Evolutionary conservation across 73 alveolate genomes (phyloP), one percentile per base, ranked within the genome.

Genomic region (Symbiodinium pilosum): DNA sequence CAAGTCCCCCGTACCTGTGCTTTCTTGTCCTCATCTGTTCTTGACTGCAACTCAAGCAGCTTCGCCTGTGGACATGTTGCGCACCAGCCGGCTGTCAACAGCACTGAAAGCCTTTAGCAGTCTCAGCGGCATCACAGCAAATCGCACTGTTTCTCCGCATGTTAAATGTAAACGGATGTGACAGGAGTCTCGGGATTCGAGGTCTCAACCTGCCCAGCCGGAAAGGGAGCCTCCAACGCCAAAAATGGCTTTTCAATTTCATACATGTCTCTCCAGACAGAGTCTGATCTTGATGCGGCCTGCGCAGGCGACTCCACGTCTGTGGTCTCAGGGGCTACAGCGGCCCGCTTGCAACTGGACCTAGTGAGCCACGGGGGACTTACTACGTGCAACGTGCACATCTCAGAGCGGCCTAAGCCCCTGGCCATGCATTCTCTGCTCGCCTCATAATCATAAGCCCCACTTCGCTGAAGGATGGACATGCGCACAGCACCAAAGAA

Each of bases 111-210:
- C n/a, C n/a, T n/a, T 12, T 30, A 54, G 71, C 71, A 54, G 71
- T 12, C 32, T 26, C 20, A 7, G 30, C 32, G 20, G 73, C 73
- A 24, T 54, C 73, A 7, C 20, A 24, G 73, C 20, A 54, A 54
- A 54, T 8, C 4, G 34, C 81, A 26, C 41, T 26, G 16, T 14
- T 64, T 64, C 30, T 64, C 38, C 81, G 30, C 38, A 5, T 38
- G 30, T 64, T 38, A 64, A 38, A 64, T 64, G 81, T 64, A 64
- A 64, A 64, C 30, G 24, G 81, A 64, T 64, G 81, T 64, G 81
- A 64, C 81, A 64, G 81, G 81, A 28, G 81, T 64, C 81, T 30
- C 81, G 81, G 81, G 81, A 64, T 64, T 64, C 81, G 81, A 64
- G 81, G 81, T 24, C 38, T 64, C 81, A 20, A 64, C 38, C 81